Evolutionary conservation across 345 rosid genomes (phyloP).

Genomic region (Eucalyptus regnans): DNA sequence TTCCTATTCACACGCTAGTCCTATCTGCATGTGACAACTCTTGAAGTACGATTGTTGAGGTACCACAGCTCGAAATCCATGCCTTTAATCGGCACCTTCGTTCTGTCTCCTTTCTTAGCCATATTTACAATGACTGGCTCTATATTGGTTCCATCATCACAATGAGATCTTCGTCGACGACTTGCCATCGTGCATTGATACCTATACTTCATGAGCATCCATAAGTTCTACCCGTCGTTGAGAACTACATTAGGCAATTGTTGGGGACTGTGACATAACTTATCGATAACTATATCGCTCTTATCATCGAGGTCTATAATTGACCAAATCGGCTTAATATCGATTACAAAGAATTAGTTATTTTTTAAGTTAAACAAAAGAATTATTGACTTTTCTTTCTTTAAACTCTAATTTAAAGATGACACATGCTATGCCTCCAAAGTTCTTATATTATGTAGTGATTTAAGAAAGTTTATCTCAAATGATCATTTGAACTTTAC

Average conservation of each 20-base stretch:
- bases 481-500: not conserved
- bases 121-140: not conserved
- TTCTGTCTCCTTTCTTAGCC: not conserved
- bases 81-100: not conserved
- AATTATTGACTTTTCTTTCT: not conserved
- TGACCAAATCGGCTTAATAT: not conserved
- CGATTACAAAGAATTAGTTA: not conserved
- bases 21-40: fast-evolving
- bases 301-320: not conserved
- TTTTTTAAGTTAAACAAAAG: not conserved
- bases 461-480: not conserved
- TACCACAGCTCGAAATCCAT: not conserved
- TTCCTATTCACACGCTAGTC: fast-evolving
- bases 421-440: not conserved
- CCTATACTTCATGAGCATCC: not conserved
- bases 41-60: not conserved
- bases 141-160: not conserved
- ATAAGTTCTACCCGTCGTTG: not conserved
- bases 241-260: not conserved
- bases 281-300: not conserved
- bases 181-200: not conserved
- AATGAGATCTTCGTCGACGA: not conserved
- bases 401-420: not conserved
- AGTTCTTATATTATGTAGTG: not conserved
- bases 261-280: not conserved